Conservation (phyloP, 768 basidiomycete genomes). For the Cystobasidium tubakii region DNA sequence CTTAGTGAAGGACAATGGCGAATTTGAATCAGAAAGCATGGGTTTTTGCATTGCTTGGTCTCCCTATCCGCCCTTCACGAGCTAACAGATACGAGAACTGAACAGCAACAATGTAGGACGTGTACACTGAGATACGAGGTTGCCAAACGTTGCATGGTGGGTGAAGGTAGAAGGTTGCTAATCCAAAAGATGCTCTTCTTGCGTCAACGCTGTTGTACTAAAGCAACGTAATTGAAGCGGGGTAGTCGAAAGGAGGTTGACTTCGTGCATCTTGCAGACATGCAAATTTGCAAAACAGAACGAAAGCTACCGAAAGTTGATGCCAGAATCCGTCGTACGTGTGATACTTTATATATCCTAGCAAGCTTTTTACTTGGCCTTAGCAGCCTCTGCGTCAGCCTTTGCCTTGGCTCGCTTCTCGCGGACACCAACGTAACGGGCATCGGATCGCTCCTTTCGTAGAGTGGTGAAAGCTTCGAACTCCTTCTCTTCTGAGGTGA, state of each 20-base stretch:
- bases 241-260: neutral
- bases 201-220: neutral
- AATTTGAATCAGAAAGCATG: neutral
- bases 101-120: neutral
- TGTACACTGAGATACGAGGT: neutral
- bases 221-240: neutral
- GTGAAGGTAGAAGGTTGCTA: neutral
- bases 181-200: neutral
- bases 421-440: slow-evolving; percentile 78
- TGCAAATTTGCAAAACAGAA: neutral
- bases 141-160: neutral
- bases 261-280: neutral
- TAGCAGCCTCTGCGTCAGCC: slow-evolving; percentile 84
- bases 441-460: slow-evolving; percentile 71
- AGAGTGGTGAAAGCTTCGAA: slow-evolving; percentile 85
- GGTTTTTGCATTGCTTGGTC: neutral
- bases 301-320: neutral
- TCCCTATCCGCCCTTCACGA: neutral
- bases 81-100: neutral
- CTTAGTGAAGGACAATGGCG: too few species aligned
- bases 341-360: neutral
- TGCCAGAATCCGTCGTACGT: neutral
- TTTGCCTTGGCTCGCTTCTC: slow-evolving; percentile 82
- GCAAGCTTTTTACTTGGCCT: slow-evolving; percentile 48
- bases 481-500: slow-evolving; percentile 80